phyloP scores from a whole-genome alignment of 1,284 basidiomycete genomes.

The Cutaneotrichosporon sp. region DNA sequence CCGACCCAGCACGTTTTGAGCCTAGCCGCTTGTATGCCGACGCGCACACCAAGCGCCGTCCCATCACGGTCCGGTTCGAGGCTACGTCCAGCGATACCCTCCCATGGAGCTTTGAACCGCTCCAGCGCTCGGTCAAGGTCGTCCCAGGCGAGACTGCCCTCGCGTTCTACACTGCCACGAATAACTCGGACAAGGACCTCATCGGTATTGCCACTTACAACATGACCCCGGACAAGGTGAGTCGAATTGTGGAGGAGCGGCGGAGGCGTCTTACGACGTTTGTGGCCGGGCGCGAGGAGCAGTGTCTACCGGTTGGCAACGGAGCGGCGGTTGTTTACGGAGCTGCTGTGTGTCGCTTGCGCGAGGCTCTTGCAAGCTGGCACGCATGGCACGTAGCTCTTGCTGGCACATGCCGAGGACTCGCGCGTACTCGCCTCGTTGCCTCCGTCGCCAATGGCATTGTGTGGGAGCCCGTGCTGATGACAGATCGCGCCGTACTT shows the following conservation, averaged over 20 bases:
- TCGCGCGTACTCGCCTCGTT: no score
- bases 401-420: no score
- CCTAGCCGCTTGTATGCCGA: slow-evolving; percentile 74
- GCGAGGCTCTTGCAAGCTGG: no score
- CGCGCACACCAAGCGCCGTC: slow-evolving; percentile 57
- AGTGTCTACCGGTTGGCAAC: no score
- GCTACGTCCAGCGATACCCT: slow-evolving; percentile 82
- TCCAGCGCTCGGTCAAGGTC: slow-evolving; percentile 84
- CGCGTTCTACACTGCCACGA: slow-evolving; percentile 94
- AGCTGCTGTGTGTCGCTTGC: no score
- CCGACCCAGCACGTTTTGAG: slow-evolving; percentile 72
- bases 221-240: slow-evolving; percentile 55
- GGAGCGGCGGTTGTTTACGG: no score
- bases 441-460: no score
- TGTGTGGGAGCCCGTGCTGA: not conserved
- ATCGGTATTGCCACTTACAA: slow-evolving; percentile 99
- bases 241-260: slow-evolving; percentile 4
- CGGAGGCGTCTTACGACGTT: no score
- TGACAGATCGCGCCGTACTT: slow-evolving; percentile 92
- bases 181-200: slow-evolving; percentile 75
- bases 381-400: no score
- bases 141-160: slow-evolving; percentile 93
- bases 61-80: slow-evolving; percentile 91
- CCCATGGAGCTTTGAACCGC: slow-evolving; percentile 89
- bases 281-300: no score